Conservation (phyloP, 768 basidiomycete genomes). For the Terana coerulea region DNA sequence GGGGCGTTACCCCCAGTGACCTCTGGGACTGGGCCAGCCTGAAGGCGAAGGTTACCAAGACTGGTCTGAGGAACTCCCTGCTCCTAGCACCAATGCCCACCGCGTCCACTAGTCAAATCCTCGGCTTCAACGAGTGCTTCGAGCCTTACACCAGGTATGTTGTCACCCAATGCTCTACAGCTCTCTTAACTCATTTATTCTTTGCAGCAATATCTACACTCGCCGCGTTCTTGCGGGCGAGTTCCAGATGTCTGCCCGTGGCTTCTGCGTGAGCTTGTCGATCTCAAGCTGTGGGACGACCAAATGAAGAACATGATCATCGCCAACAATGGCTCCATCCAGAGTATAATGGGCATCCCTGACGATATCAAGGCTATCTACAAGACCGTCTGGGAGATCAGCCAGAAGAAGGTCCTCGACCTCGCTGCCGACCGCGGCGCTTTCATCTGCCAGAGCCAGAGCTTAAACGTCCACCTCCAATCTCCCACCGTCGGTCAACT, state of each 20-base stretch:
- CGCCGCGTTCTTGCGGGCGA: slow-evolving; percentile 99
- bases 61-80: slow-evolving; percentile 87
- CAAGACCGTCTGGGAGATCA: slow-evolving; percentile 99
- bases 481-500: slow-evolving; percentile 88
- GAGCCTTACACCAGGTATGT: slow-evolving; percentile 92
- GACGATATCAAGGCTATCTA: slow-evolving; percentile 95
- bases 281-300: slow-evolving; percentile 94
- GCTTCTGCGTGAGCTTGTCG: slow-evolving; percentile 97
- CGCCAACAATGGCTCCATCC: slow-evolving; percentile 87
- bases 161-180: slow-evolving; percentile 6
- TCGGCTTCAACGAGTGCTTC: slow-evolving; percentile 98
- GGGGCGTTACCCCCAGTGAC: slow-evolving; percentile 83
- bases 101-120: slow-evolving; percentile 96
- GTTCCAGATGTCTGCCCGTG: slow-evolving; percentile 99
- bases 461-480: slow-evolving; percentile 89
- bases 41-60: slow-evolving; percentile 79
- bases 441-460: slow-evolving; percentile 96
- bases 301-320: slow-evolving; percentile 99
- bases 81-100: slow-evolving; percentile 98
- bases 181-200: slow-evolving; percentile 11
- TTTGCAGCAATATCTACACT: slow-evolving; percentile 89
- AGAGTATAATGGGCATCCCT: slow-evolving; percentile 86
- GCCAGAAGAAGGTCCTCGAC: slow-evolving; percentile 97
- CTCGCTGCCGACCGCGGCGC: slow-evolving; percentile 98
- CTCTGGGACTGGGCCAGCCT: slow-evolving; percentile 93